phyloP scores from a whole-genome alignment of 345 rosid genomes.

The Capsella bursapastoris region DNA sequence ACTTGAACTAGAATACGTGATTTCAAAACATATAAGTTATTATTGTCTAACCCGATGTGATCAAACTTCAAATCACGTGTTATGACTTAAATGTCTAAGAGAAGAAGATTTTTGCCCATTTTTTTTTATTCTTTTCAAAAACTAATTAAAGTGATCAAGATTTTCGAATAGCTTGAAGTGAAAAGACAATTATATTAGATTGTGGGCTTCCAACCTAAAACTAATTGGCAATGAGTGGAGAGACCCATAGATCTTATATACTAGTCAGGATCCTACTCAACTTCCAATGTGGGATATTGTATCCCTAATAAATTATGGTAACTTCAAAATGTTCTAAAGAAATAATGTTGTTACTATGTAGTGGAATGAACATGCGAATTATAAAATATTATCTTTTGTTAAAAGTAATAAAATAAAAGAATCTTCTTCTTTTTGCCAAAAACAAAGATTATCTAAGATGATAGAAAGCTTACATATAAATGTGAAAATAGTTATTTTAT shows the following conservation, averaged over 20 bases:
- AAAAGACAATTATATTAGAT: not conserved
- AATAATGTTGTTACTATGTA: not conserved
- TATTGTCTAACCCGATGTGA: not conserved
- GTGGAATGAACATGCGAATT: constrained; percentile 25
- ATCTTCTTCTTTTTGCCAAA: not conserved
- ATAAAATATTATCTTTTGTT: constrained; percentile 28
- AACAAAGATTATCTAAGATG: not conserved
- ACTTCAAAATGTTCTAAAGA: not conserved
- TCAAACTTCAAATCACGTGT: not conserved
- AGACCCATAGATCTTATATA: too few species aligned
- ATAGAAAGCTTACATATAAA: not conserved
- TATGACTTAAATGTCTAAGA: not conserved
- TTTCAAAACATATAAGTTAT: not conserved
- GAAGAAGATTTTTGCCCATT: not conserved
- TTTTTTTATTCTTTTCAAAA: not conserved
- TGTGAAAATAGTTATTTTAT: constrained; percentile 3
- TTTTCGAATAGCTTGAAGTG: constrained; percentile 21
- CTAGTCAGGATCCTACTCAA: too few species aligned
- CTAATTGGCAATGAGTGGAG: too few species aligned
- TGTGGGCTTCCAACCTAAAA: too few species aligned
- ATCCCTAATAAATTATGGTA: not conserved
- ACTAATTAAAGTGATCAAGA: constrained; percentile 1
- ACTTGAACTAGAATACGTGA: constrained; percentile 1
- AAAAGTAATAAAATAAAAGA: not conserved
- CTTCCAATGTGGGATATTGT: too few species aligned